Evolutionary conservation across 495 filamentous ascomycete species (phyloP), one percentile per base, ranked within the genome.

Genomic region (Xylaria intraflava): DNA sequence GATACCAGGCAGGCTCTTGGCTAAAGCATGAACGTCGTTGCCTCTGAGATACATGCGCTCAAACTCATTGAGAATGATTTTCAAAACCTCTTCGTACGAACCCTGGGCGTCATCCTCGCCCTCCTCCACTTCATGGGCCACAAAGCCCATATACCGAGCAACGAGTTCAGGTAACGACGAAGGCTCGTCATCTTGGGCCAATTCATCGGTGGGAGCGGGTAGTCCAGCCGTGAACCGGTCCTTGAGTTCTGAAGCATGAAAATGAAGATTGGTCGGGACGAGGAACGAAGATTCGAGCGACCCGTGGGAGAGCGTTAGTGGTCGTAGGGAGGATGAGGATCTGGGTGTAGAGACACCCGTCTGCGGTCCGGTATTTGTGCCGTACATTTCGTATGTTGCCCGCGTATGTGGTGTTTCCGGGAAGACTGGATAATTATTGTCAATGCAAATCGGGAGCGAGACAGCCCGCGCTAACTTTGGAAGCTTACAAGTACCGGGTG

Each of bases 121-220:
- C 54, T 90, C 86, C 17, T 92, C 85, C 2, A 96, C 85, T 69
- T 96, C 88, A 49, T 78, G 69, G 50, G 90, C 89, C 35, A 95
- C 80, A 71, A 89, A 88, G 49, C 89, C 90, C 62, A 98, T 85
- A 64, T 92, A 98, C 52, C 93, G 81, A 38, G 89, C 89, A 6
- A 97, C 89, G 26, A 98, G 80, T 72, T 98, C 93, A 14, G 87
- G 69, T 12, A 88, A 80, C 8, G 93, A 98, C 0, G 93, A 97
- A 5, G 93, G 93, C 75, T 98, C 93, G 60, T 98, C 93, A 70
- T 98, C 93, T 65, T 91, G 87, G 36, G 94, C 93, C 58, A 97
- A 82, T 73, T 98, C 93, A 68, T 98, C 93, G 61, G 93, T 98
- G 26, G 93, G 86, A 44, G 83, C 74, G 17, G 93, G 93, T 60